Evolutionary conservation across 2,329 filamentous ascomycete genomes (phyloP).

Genomic region (Aspergillus sp.): DNA sequence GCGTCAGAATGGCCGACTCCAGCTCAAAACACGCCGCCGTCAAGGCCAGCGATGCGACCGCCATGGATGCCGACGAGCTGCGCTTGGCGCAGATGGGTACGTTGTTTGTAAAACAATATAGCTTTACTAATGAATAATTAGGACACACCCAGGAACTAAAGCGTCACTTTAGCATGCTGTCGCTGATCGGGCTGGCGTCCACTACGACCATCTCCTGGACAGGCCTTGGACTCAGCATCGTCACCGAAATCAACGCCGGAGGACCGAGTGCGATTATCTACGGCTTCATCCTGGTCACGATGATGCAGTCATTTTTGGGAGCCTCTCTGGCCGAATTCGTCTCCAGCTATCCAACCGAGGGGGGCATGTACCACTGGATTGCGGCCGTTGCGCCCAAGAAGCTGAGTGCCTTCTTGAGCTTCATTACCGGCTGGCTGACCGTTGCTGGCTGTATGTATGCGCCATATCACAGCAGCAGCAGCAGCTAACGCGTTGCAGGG

Average conservation of each 20-base stretch:
- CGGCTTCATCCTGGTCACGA: slow-evolving; percentile 8
- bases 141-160: slow-evolving; percentile 9
- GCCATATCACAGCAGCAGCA: too few species aligned
- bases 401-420: slow-evolving; percentile 7
- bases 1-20: too few species aligned
- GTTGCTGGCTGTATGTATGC: slow-evolving; percentile 2
- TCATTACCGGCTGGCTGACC: slow-evolving; percentile 7
- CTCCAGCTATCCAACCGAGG: slow-evolving; percentile 10
- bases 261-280: slow-evolving; percentile 10
- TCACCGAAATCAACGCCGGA: slow-evolving; percentile 7
- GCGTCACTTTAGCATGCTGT: slow-evolving; percentile 10
- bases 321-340: slow-evolving; percentile 10
- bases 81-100: slow-evolving; percentile 11
- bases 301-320: slow-evolving; percentile 6
- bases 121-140: not conserved
- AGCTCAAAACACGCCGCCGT: too few species aligned
- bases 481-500: too few species aligned
- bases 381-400: slow-evolving; percentile 7
- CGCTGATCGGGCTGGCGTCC: slow-evolving; percentile 4
- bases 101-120: not conserved
- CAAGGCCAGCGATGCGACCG: not conserved
- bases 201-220: slow-evolving; percentile 11
- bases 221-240: slow-evolving; percentile 5
- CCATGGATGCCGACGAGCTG: slow-evolving; percentile 8
- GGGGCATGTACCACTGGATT: slow-evolving; percentile 14